Base-by-base conservation (phyloP, 345 rosid genomes). In the Excoecaria cochinchinensis region DNA sequence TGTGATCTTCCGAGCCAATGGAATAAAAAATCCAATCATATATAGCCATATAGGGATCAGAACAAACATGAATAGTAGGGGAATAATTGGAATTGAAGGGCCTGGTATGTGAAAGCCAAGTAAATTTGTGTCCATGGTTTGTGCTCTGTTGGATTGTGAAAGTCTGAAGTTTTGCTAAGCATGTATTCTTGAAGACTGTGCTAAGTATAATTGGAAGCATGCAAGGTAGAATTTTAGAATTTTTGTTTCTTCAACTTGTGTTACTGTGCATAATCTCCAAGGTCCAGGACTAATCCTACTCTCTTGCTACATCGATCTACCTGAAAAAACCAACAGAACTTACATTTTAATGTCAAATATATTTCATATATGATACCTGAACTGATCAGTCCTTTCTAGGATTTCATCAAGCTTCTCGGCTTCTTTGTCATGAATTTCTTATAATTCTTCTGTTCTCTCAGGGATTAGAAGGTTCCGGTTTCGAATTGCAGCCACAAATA, bases 161-260 rank as follows among this genome's bases (percentile, higher is more conserved):
- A 15, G 94, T 88, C 39, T 85, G 88, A 64, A 90, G 90, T 70
- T 90, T 90, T 75, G 92, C 94, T 74, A 90, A 77, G 58, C 92
- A 90, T 14, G 90, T 87, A 76, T 88, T 90, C 85, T 88, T 87
- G 84, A 90, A 86, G 68, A 90, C 82, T 14, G 94, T 90, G 81
- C 92, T 85, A 0, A 87, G 73, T 59, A 86, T 70, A 40, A 88
- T 82, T 0, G 94, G 94, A 15, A 86, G 82, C 89, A 90, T 87
- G 13, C 90, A 81, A 55, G 87, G 16, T 17, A 90, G 55, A 73
- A 88, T n/a, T n/a, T n/a, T n/a, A n/a, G n/a, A n/a, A n/a, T 86
- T 72, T 90, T 90, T 4, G 90, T 79, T 85, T 90, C 89, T 79
- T 90, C 94, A 19, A 88, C 80, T 79, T 88, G 92, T 8, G 89